A percentile compares a stretch with the other conserved stretches of the same genome.
These are phyloP conservation scores for Penicillium arizonense DNA, from an alignment of 495 filamentous ascomycete species.

Conservation along the genomic window DNA sequence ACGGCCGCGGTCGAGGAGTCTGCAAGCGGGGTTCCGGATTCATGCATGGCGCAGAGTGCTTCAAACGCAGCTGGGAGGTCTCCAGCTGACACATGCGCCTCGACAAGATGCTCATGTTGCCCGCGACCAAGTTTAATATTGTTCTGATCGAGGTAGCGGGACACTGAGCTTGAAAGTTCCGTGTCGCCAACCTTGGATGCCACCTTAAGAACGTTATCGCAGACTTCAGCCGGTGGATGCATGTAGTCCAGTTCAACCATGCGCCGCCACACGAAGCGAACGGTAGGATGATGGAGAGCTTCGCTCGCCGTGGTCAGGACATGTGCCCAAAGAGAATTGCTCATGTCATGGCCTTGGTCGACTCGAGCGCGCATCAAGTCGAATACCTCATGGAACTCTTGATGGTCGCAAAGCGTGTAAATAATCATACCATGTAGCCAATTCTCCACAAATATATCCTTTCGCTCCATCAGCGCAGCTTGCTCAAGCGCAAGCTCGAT, in stretches of 20 bases:
- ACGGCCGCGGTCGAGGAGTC: slow-evolving; percentile 59
- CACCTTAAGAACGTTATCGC: slow-evolving; percentile 63
- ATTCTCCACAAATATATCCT: slow-evolving; percentile 51
- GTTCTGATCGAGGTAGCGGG: slow-evolving; percentile 41
- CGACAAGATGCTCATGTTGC: slow-evolving; percentile 76
- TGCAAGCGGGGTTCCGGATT: slow-evolving; percentile 51
- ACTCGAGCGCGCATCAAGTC: slow-evolving; percentile 58
- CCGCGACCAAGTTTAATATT: slow-evolving; percentile 51
- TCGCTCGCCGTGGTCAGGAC: slow-evolving; percentile 67
- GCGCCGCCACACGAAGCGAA: slow-evolving; percentile 61
- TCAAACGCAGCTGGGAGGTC: slow-evolving; percentile 57
- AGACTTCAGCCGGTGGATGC: slow-evolving; percentile 62
- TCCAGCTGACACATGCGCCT: slow-evolving; percentile 58
- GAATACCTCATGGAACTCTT: slow-evolving; percentile 74
- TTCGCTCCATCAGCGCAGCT: slow-evolving; percentile 61
- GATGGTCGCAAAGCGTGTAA: slow-evolving; percentile 63
- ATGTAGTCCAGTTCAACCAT: slow-evolving; percentile 57
- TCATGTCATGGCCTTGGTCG: slow-evolving; percentile 44
- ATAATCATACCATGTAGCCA: slow-evolving; percentile 79
- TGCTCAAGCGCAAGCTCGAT: slow-evolving; percentile 78
- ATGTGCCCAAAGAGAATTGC: slow-evolving; percentile 58
- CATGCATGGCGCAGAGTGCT: slow-evolving; percentile 66
- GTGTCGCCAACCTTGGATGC: slow-evolving; percentile 66
- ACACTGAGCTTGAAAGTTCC: slow-evolving; percentile 48
- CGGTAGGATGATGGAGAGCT: slow-evolving; percentile 51